Evolutionary conservation across 257 asterid species (phyloP).

Genomic region (Ehretia macrophylla): DNA sequence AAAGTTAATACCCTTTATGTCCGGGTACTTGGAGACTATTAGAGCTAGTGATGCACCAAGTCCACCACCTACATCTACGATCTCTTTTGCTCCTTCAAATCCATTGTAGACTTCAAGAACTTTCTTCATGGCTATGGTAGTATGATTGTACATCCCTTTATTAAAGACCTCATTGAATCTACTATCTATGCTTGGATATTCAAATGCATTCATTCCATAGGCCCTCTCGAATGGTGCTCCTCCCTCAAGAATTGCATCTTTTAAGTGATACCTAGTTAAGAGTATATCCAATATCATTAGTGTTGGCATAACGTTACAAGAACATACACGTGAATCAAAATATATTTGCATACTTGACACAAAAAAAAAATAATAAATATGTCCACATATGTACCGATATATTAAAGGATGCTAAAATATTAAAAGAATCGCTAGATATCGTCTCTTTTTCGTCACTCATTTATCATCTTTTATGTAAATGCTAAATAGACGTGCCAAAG

Average conservation of each 20-base stretch:
- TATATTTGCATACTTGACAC: too few relatives aligned
- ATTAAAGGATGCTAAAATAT: too few relatives aligned
- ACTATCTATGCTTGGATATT: slow-evolving; percentile 19
- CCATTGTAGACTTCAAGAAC: slow-evolving; percentile 20
- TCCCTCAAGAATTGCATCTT: slow-evolving; percentile 45
- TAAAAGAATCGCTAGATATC: too few relatives aligned
- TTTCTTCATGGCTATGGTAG: slow-evolving; percentile 8
- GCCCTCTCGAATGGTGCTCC: slow-evolving; percentile 36
- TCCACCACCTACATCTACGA: slow-evolving; percentile 33
- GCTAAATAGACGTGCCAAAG: too few relatives aligned
- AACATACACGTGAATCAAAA: too few relatives aligned
- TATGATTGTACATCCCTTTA: slow-evolving; percentile 10
- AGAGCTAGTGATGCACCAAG: slow-evolving; percentile 12
- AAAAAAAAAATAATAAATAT: too few relatives aligned
- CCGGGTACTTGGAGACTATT: slow-evolving; percentile 14
- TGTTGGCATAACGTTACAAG: too few relatives aligned
- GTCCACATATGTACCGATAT: too few relatives aligned
- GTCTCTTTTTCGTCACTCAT: too few relatives aligned
- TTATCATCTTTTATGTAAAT: too few relatives aligned
- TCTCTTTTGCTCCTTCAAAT: slow-evolving; percentile 18
- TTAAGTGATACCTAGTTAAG: slow-evolving; percentile 27
- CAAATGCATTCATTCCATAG: slow-evolving; percentile 34
- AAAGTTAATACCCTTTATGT: slow-evolving; percentile 17
- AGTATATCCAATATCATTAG: too few relatives aligned
- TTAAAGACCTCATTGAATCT: slow-evolving; percentile 19